Percentiles rank a stretch among this genome's conserved stretches.
Conservation (phyloP, 2,329 filamentous ascomycete genomes). For the Fusarium pseudograminearum region DNA sequence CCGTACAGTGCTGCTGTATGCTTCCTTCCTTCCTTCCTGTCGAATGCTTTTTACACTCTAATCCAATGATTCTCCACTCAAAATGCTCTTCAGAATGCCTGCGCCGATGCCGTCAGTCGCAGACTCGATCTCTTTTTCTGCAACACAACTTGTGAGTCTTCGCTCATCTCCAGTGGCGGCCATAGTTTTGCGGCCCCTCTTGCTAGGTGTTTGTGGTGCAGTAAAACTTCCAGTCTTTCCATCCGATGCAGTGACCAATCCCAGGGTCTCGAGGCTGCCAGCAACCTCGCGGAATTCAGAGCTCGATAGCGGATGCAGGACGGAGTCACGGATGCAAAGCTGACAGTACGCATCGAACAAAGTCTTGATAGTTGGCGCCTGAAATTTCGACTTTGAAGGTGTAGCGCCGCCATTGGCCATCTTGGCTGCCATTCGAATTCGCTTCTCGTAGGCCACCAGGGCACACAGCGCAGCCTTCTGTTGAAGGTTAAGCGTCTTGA, state of each 20-base stretch:
- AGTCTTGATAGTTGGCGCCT: slow-evolving; percentile 83
- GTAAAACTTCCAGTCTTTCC: slow-evolving; percentile 77
- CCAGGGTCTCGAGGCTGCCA: slow-evolving; percentile 87
- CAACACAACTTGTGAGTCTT: slow-evolving; percentile 81
- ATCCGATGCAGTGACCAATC: slow-evolving; percentile 78
- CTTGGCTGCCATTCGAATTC: slow-evolving; percentile 66
- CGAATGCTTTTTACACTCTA: slow-evolving; percentile 45
- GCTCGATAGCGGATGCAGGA: slow-evolving; percentile 87
- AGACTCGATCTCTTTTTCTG: slow-evolving; percentile 81
- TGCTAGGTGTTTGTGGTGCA: slow-evolving; percentile 76
- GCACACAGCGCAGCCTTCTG: slow-evolving; percentile 96
- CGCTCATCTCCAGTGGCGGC: slow-evolving; percentile 75
- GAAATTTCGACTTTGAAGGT: slow-evolving; percentile 70
- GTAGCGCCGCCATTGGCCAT: slow-evolving; percentile 58
- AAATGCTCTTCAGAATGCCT: slow-evolving; percentile 71
- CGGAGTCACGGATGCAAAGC: slow-evolving; percentile 87
- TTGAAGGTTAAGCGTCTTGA: slow-evolving; percentile 91
- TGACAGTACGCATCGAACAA: slow-evolving; percentile 86
- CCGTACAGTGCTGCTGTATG: slow-evolving; percentile 41
- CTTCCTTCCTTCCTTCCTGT: slow-evolving; percentile 8
- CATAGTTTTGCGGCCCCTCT: slow-evolving; percentile 70
- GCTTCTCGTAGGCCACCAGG: slow-evolving; percentile 86
- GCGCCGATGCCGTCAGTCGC: slow-evolving; percentile 73
- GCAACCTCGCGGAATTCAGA: slow-evolving; percentile 96
- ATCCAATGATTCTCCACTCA: slow-evolving; percentile 71